Percentiles rank a stretch among this genome's conserved stretches.
Evolutionary conservation across 2,329 filamentous ascomycete genomes (phyloP).

Genomic region (Sclerotiophoma versabilis): DNA sequence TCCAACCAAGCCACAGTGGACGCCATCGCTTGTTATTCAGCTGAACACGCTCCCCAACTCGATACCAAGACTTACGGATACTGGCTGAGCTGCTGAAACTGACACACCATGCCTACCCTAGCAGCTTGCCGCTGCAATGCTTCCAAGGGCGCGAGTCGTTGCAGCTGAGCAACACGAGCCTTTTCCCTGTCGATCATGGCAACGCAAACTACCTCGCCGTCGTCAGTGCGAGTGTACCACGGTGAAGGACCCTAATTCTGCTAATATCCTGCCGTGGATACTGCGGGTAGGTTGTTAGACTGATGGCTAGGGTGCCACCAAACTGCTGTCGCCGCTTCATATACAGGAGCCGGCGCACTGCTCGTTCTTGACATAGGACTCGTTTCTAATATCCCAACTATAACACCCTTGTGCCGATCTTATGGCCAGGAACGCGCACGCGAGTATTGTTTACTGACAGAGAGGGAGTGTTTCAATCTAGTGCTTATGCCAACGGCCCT

Average conservation of each 20-base stretch:
- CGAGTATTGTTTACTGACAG: conserved; percentile 37
- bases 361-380: conserved; percentile 27
- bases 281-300: conserved; percentile 7
- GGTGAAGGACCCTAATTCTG: conserved; percentile 6
- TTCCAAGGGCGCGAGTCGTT: conserved; percentile 39
- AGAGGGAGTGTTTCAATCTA: conserved; percentile 35
- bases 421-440: conserved; percentile 27
- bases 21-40: conserved; percentile 43
- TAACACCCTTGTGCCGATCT: conserved; percentile 44
- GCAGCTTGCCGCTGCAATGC: conserved; percentile 43
- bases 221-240: conserved; percentile 16
- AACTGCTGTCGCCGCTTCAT: conserved; percentile 14
- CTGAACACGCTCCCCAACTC: conserved; percentile 35
- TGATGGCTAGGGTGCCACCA: conserved; percentile 9
- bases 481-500: conserved; percentile 47
- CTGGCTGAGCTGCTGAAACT: conserved; percentile 33
- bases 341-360: conserved; percentile 15
- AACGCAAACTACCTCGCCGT: conserved; percentile 22
- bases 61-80: conserved; percentile 30
- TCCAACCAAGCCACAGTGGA: conserved; percentile 35
- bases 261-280: conserved; percentile 1
- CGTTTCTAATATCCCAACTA: conserved; percentile 24
- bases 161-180: conserved; percentile 45
- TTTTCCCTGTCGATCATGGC: conserved; percentile 34
- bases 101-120: conserved; percentile 36